Evolutionary conservation across 371 early-diverging fungal species (phyloP).

Genomic region (Capillidium heterosporum): DNA sequence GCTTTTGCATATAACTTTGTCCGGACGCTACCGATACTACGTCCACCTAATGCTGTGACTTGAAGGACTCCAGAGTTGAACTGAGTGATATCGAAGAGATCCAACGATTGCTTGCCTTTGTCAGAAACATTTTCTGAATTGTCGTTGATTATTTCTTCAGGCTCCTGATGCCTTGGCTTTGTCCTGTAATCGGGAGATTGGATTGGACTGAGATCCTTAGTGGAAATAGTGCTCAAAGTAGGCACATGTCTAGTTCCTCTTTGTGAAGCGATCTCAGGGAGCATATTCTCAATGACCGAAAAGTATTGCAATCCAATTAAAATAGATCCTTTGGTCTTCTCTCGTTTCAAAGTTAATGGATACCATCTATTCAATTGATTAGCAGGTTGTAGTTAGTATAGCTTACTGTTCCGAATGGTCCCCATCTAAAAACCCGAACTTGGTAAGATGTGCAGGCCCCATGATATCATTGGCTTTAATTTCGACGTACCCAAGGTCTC

Average conservation of each 20-base stretch:
- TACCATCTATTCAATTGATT: not conserved
- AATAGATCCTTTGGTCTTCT: not conserved
- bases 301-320: not conserved
- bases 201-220: too few species aligned
- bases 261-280: too few species aligned
- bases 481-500: constrained; percentile 32
- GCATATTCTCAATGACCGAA: too few species aligned
- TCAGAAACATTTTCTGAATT: too few species aligned
- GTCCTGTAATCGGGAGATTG: too few species aligned
- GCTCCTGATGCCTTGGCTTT: too few species aligned
- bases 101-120: too few species aligned
- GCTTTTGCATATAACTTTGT: constrained; percentile 18
- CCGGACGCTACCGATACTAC: constrained; percentile 12
- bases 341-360: not conserved
- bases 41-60: constrained; percentile 15
- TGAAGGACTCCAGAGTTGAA: constrained; percentile 20
- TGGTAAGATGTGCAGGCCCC: not conserved
- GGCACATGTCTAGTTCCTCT: too few species aligned
- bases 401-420: not conserved
- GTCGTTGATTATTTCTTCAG: too few species aligned
- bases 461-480: constrained; percentile 18
- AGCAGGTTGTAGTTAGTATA: not conserved
- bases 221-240: too few species aligned
- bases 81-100: constrained; percentile 16
- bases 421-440: not conserved